Base-by-base conservation (phyloP, 768 basidiomycete species). In the Termitomyces sp. region DNA sequence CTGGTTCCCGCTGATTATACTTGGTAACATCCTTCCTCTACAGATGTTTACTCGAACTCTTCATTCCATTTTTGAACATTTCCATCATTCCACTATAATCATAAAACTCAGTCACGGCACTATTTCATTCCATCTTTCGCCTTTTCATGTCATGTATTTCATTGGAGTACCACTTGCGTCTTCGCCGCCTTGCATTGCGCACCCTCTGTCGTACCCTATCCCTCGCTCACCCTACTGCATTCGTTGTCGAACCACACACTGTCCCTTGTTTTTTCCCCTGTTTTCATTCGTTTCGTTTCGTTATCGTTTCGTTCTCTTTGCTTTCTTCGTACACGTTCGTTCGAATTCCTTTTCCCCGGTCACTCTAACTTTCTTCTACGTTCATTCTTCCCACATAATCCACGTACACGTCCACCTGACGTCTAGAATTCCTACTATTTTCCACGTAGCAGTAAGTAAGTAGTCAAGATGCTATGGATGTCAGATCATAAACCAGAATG, bases 1-100 rank as follows among this genome's bases (percentile, higher is more conserved):
- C 59, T 54, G 59, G 58, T n/a, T n/a, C 50, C 39, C 71, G 66
- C 48, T 72, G 61, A 69, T 40, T n/a, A 18, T 33, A 24, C 30
- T 22, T 6, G 18, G 40, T 27, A 52, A 55, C 8, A 40, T 50
- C 27, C 55, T 53, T 30, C 18, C 33, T 43, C 22, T 34, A 47
- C 43, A 46, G 47, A 57, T 52, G 53, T 60, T 54, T 60, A 58
- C 16, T 50, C 24, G 10, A 26, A 36, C 13, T 14, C 26, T 57
- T 50, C 27, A 53, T 57, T 59, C 44, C 49, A 40, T 52, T 53
- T 58, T 59, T 42, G 24, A 48, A 54, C 49, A 47, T 40, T 47
- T 56, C 26, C 16, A 47, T 53, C 55, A 36, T 57, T 39, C 24
- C 43, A 64, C 52, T 62, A 50, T 34, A 52, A 53, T 48, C 37